phyloP scores from a whole-genome alignment of 1,284 basidiomycete species.

The Rhodotorula sp. region DNA sequence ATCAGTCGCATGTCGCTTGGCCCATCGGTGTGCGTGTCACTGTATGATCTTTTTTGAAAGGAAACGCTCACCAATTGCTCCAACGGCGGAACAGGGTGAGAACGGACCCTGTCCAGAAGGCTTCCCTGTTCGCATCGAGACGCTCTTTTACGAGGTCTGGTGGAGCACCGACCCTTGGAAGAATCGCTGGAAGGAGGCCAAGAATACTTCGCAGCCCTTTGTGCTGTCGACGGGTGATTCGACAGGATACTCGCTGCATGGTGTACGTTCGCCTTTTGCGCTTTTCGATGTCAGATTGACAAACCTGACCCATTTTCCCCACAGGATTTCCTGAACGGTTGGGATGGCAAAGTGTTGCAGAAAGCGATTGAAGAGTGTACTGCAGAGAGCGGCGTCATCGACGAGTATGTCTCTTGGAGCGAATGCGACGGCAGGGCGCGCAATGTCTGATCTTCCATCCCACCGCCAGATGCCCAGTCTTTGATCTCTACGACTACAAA shows the following conservation, averaged over 20 bases:
- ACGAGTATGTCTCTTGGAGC: slow-evolving; percentile 4
- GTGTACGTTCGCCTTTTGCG: neutral
- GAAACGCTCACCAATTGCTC: neutral
- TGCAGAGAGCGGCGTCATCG: slow-evolving; percentile 17
- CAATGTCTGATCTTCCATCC: neutral
- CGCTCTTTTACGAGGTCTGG: slow-evolving; percentile 19
- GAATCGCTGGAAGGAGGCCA: slow-evolving; percentile 17
- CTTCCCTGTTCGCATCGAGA: slow-evolving; percentile 10
- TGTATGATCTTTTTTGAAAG: neutral
- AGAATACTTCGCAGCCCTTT: slow-evolving; percentile 26
- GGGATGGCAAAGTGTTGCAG: slow-evolving; percentile 22
- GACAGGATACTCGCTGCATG: slow-evolving; percentile 5
- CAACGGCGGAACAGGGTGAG: slow-evolving; percentile 5
- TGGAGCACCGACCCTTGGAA: slow-evolving; percentile 18
- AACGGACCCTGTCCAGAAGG: slow-evolving; percentile 5
- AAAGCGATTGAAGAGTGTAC: slow-evolving; percentile 26
- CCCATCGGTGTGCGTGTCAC: slow-evolving; percentile 1
- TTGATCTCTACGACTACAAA: slow-evolving; percentile 15
- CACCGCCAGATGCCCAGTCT: slow-evolving; percentile 10
- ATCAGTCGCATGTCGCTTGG: slow-evolving; percentile 44
- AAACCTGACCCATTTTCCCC: no score
- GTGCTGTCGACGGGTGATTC: slow-evolving; percentile 24
- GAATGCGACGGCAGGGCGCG: fast-evolving
- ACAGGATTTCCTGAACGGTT: slow-evolving; percentile 25
- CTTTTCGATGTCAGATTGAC: neutral